A percentile compares a stretch with the other conserved stretches of the same genome.
phyloP scores from a whole-genome alignment of 2,329 filamentous ascomycete genomes.

The Aspergillus eucalypticola region DNA sequence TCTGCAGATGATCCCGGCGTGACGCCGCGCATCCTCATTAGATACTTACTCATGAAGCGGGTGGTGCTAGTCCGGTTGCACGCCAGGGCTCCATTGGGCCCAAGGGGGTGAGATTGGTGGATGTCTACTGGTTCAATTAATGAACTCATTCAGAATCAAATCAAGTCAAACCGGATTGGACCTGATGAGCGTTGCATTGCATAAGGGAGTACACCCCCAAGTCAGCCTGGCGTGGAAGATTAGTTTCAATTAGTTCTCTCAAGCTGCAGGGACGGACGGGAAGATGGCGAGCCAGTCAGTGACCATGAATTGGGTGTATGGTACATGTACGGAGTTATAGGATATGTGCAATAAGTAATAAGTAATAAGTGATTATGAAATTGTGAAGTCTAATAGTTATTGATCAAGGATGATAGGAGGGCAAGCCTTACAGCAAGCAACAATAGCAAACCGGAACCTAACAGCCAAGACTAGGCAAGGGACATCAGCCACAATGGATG shows the following conservation, averaged over 20 bases:
- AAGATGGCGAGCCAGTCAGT: background rate
- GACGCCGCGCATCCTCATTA: slow-evolving; percentile 9
- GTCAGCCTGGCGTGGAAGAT: background rate
- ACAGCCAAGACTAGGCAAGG: background rate
- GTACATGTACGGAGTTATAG: background rate
- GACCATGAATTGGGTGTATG: background rate
- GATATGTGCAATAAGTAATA: background rate
- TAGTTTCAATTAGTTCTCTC: background rate
- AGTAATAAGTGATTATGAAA: background rate
- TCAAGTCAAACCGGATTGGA: background rate
- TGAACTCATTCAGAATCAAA: background rate
- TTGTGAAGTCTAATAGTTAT: background rate
- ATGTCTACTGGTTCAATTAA: background rate
- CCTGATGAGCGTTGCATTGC: slow-evolving; percentile 9
- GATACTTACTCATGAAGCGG: background rate
- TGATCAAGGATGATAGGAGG: too few relatives aligned
- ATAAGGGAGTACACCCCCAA: background rate
- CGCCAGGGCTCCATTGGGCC: background rate
- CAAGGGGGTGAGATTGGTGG: background rate
- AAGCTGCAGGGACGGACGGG: background rate
- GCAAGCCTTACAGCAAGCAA: too few relatives aligned
- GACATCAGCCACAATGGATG: background rate
- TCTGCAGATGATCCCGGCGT: slow-evolving; percentile 23
- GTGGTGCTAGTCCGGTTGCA: background rate
- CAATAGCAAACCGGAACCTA: background rate